A percentile compares a stretch with the other conserved stretches of the same genome.
Evolutionary conservation across 306 rosid species (phyloP).

Genomic region (Abrus precatorius): DNA sequence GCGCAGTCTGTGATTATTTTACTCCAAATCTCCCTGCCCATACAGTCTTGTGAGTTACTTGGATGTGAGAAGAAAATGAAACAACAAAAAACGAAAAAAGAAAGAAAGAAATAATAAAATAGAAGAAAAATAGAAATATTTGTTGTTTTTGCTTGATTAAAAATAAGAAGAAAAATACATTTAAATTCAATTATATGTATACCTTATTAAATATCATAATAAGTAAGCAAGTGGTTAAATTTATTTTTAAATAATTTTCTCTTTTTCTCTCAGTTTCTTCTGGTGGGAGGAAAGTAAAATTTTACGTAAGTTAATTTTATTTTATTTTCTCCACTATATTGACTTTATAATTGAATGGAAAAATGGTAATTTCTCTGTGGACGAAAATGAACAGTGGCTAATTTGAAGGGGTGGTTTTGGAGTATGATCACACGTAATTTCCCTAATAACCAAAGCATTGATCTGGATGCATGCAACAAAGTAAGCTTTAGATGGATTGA

Average conservation of each 20-base stretch:
- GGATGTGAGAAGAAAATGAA: neutral
- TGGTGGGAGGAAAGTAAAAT: neutral
- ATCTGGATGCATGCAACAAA: neutral
- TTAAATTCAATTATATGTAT: too few species aligned
- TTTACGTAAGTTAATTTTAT: too few species aligned
- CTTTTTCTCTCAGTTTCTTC: too few species aligned
- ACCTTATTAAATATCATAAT: neutral
- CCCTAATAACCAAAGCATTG: slow-evolving; percentile 45
- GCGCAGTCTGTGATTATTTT: neutral
- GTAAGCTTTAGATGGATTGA: slow-evolving; percentile 17
- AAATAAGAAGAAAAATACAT: too few species aligned
- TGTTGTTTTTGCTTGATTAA: neutral
- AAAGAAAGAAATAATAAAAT: neutral
- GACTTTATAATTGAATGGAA: too few species aligned
- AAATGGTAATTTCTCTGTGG: too few species aligned
- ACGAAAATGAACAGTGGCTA: neutral
- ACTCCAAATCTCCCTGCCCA: slow-evolving; percentile 22
- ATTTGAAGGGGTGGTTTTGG: slow-evolving; percentile 18
- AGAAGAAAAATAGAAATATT: neutral
- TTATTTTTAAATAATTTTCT: neutral
- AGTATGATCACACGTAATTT: slow-evolving; percentile 36
- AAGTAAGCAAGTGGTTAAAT: neutral
- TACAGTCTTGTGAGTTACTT: neutral
- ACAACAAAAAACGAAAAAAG: neutral
- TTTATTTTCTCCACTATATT: too few species aligned